Evolutionary conservation across 768 basidiomycete species (phyloP).

Genomic region (Mrakia frigida): DNA sequence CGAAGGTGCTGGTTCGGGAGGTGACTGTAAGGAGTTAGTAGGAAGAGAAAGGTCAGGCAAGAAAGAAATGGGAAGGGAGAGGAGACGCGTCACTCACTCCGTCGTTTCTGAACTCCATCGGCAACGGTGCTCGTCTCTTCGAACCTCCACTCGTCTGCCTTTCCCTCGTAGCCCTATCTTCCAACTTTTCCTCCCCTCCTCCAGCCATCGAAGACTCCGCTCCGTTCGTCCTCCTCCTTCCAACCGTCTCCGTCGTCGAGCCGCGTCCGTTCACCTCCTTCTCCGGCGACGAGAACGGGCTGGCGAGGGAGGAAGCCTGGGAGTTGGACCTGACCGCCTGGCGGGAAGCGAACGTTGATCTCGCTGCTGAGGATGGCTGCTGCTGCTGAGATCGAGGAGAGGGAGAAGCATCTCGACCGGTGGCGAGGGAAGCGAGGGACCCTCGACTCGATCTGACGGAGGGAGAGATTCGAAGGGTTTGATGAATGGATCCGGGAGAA

Average conservation of each 20-base stretch:
- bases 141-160: slow-evolving; percentile 4
- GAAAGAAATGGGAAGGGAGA: not conserved
- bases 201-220: not conserved
- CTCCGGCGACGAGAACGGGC: not conserved
- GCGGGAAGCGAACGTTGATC: not conserved
- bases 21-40: not conserved
- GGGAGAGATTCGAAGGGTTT: slow-evolving; percentile 3
- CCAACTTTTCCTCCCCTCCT: not conserved
- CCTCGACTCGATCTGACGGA: slow-evolving; percentile 6
- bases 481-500: not conserved
- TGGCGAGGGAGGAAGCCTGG: not conserved
- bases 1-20: not conserved
- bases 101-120: slow-evolving; percentile 20
- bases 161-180: not conserved
- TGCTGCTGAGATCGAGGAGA: slow-evolving; percentile 1
- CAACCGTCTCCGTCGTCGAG: slow-evolving; percentile 1
- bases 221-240: not conserved
- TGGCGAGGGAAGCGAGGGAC: not conserved
- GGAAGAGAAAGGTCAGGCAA: not conserved
- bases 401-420: not conserved
- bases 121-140: slow-evolving; percentile 8
- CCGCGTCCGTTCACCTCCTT: not conserved
- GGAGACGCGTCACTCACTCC: not conserved
- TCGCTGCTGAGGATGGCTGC: not conserved
- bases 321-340: not conserved